Base-by-base conservation (phyloP, 371 early-diverging fungal species). In the Zychaea mexicana region DNA sequence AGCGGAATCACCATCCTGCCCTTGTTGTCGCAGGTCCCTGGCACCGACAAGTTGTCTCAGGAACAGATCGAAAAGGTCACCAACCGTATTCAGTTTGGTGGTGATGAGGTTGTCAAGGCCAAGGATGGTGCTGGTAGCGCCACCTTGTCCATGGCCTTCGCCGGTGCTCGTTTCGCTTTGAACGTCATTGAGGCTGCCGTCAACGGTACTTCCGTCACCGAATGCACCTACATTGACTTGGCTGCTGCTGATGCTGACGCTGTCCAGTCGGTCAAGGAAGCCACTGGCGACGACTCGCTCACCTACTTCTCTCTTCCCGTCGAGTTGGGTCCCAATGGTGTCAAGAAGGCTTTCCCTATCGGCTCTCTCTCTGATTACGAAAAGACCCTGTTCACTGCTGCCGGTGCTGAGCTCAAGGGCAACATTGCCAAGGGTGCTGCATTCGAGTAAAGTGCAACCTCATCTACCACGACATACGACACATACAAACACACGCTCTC, bases 91-190 rank as follows among this genome's bases (percentile, higher is more conserved):
- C 96, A 96, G 76, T 96, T 84, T 74, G 96, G 95, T 73, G 96
- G 96, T 66, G 96, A 96, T 73, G 96, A 96, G 76, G 95, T 96
- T 66, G 95, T 96, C 70, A 91, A 94, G 85, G 96, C 96, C 66
- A 96, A 96, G 85, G 90, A 85, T 64, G 90, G 90, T 57, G 82
- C 87, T 61, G 90, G 90, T 60, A 90, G 89, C 21, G 94, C 96
- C 45, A 96, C 96, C 15, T 80, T 96, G 12, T 92, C 92, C 49
- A 94, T 96, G 96, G 96, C 96, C n/a, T 92, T 82, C 60, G 96
- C 96, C 61, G 96, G 94, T 69, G 93, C 94, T 47, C 91, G 92
- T 46, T 96, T 96, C 72, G 86, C 90, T 42, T 72, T 85, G 67
- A 84, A 86, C 32, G 70, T 96, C 30, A 68, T 94, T n/a, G 85